Evolutionary conservation across 2,329 filamentous ascomycete species (phyloP).

Genomic region (Keithomyces neogunnii): DNA sequence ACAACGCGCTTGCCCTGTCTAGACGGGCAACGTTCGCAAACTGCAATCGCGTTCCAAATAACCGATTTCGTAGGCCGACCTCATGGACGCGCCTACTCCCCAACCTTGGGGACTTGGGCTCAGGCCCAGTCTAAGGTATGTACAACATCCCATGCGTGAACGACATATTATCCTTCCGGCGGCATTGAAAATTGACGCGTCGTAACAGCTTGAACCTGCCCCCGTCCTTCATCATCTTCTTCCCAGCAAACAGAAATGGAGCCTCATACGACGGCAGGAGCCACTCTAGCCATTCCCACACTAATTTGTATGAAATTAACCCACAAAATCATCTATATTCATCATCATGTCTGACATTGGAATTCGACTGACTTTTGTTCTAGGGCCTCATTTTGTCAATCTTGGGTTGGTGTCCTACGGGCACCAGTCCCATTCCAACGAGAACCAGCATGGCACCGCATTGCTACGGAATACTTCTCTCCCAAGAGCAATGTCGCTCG

Average conservation of each 20-base stretch:
- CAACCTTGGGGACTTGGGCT: slow-evolving; percentile 10
- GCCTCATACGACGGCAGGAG: background rate
- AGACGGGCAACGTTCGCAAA: slow-evolving; percentile 3
- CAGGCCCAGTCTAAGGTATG: slow-evolving; percentile 10
- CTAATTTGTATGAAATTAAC: background rate
- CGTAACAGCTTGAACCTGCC: slow-evolving; percentile 14
- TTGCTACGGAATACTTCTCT: slow-evolving; percentile 16
- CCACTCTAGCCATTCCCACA: background rate
- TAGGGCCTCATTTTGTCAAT: slow-evolving; percentile 8
- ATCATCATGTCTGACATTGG: background rate
- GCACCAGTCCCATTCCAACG: slow-evolving; percentile 12
- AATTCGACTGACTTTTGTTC: background rate
- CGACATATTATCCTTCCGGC: background rate
- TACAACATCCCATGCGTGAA: background rate
- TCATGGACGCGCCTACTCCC: slow-evolving; percentile 12
- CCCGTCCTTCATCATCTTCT: slow-evolving; percentile 18
- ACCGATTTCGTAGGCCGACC: slow-evolving; percentile 1
- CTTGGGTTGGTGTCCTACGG: slow-evolving; percentile 14
- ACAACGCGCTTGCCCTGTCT: slow-evolving; percentile 7
- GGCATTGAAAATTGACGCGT: slow-evolving; percentile 11
- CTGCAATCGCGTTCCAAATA: slow-evolving; percentile 4
- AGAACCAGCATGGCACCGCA: slow-evolving; percentile 22
- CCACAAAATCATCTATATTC: background rate
- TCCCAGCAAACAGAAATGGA: slow-evolving; percentile 12
- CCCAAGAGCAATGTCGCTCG: slow-evolving; percentile 11